Percentiles rank a stretch among this genome's conserved stretches.
These are phyloP conservation scores for Sparassis latifolia DNA, from an alignment of 1,284 basidiomycete species.

Conservation along the genomic window DNA sequence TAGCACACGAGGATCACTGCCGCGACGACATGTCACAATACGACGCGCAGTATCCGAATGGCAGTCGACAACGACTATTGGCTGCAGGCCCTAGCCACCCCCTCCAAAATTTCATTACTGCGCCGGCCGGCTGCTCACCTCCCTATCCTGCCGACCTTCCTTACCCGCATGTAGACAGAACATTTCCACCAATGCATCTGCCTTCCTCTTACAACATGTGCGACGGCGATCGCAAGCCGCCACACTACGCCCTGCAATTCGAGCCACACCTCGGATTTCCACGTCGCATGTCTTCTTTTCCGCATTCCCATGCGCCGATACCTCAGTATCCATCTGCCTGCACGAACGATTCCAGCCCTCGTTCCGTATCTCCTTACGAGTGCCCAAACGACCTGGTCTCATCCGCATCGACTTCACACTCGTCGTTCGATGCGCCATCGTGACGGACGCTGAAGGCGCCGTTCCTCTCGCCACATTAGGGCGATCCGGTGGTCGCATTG, in stretches of 20 bases:
- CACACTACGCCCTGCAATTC: background rate
- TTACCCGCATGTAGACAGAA: background rate
- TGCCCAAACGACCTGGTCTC: constrained; percentile 4
- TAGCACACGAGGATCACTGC: constrained; percentile 9
- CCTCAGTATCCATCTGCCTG: constrained; percentile 7
- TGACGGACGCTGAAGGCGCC: background rate
- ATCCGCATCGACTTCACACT: constrained; percentile 6
- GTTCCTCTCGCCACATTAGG: background rate
- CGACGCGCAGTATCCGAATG: background rate
- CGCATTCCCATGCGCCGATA: constrained; percentile 8
- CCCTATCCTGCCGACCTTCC: background rate
- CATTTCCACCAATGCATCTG: background rate
- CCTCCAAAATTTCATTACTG: background rate
- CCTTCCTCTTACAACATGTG: background rate
- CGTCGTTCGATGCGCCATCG: constrained; percentile 7
- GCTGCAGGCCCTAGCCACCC: background rate
- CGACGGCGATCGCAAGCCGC: background rate
- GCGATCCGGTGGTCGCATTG: too few relatives aligned
- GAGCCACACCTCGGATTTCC: background rate
- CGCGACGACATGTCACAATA: background rate
- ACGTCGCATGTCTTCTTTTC: background rate
- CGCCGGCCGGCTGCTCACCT: background rate
- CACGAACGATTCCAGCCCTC: constrained; percentile 8
- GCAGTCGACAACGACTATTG: background rate
- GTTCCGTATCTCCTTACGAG: constrained; percentile 10